phyloP scores from a whole-genome alignment of 2,329 filamentous ascomycete genomes.

The Arthrobotrys megalospora region DNA sequence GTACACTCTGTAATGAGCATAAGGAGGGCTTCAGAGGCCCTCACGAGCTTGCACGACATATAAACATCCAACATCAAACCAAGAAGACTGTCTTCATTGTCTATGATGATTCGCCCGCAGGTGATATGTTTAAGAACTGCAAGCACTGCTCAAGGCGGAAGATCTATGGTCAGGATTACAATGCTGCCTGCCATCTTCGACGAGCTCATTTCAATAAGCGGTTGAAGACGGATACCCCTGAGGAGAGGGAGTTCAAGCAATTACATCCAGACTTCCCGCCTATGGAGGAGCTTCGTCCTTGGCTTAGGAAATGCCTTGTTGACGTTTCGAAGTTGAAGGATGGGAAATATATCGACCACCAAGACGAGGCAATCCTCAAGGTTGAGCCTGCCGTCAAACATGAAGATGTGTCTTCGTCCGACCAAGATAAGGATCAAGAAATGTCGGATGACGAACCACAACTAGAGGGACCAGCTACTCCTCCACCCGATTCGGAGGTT shows the following conservation, averaged over 20 bases:
- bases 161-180: conserved; percentile 92
- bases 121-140: conserved; percentile 82
- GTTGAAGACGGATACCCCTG: conserved; percentile 61
- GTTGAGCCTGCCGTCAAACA: conserved; percentile 66
- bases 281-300: conserved; percentile 74
- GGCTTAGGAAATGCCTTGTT: conserved; percentile 70
- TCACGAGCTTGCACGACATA: conserved; percentile 82
- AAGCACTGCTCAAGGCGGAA: conserved; percentile 85
- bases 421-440: conserved; percentile 54
- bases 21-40: conserved; percentile 87
- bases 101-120: conserved; percentile 73
- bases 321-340: conserved; percentile 58
- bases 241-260: conserved; percentile 61
- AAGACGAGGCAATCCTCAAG: conserved; percentile 66
- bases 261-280: conserved; percentile 66
- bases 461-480: conserved; percentile 42
- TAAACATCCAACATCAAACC: conserved; percentile 76
- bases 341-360: conserved; percentile 52
- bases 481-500: conserved; percentile 44
- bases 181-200: conserved; percentile 90
- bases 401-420: conserved; percentile 43
- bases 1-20: conserved; percentile 78
- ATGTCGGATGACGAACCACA: conserved; percentile 48
- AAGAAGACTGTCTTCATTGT: conserved; percentile 76
- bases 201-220: conserved; percentile 84